Evolutionary conservation across 768 basidiomycete species (phyloP), one percentile per base, ranked within the genome.

Genomic region (Serpula lacrymans): DNA sequence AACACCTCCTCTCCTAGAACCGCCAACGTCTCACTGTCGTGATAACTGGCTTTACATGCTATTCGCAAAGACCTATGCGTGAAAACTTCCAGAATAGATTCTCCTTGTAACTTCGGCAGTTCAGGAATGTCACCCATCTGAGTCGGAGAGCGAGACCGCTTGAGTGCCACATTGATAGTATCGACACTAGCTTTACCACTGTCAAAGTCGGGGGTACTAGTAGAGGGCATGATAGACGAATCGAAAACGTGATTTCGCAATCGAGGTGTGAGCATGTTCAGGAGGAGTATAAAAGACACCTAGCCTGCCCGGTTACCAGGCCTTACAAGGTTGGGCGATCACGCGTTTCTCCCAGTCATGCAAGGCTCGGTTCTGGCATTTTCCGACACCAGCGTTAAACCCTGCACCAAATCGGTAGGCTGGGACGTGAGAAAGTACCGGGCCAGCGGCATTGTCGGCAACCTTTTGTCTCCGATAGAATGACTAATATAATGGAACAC

Each of bases 1-100:
- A 84, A 60, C 26, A 70, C 70, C 34, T 62, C 45, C 42, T 62
- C 59, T 23, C 82, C 82, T 28, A 84, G 65, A 26, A 65, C 60
- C 25, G 72, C 60, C 42, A 84, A 58, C 39, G 80, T 63, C 55
- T 79, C 78, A 48, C 79, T 80, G 56, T 83, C 79, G 47, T 63
- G 64, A 53, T 69, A 73, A 67, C 67, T 46, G 53, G 64, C 48
- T 29, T 59, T 60, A 49, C 62, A 47, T 50, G 60, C 53, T 57
- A 63, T 70, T 37, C 77, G 70, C 36, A 88, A 67, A 14, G 83
- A 83, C 50, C 62, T 71, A 55, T 88, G 85, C 10, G 82, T 85
- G 51, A 75, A 86, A 38, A 85, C 79, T 49, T 83, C 75, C 38
- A 88, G 72, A 48, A 80, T 64, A 26, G 78, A 63, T 37, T 82